A percentile compares a stretch with the other conserved stretches of the same genome.
Evolutionary conservation across 495 filamentous ascomycete genomes (phyloP).

Genomic region (Ramalina intermedia): DNA sequence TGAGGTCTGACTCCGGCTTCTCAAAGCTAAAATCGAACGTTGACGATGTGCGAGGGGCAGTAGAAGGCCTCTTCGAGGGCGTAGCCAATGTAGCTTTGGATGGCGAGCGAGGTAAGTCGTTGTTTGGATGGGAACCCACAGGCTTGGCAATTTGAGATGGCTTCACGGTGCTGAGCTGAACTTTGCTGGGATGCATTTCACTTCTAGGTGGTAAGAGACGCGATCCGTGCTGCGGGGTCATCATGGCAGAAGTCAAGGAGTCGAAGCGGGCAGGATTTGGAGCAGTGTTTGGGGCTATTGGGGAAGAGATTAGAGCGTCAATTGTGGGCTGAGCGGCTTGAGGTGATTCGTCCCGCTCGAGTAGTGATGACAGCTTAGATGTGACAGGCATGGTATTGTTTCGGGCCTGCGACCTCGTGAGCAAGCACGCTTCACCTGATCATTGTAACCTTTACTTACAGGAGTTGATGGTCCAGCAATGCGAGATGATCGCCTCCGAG

Average conservation of each 20-base stretch:
- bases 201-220: conserved; percentile 36
- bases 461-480: too few species aligned
- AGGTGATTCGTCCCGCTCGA: conserved; percentile 27
- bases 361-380: conserved; percentile 25
- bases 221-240: conserved; percentile 32
- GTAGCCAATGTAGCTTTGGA: conserved; percentile 15
- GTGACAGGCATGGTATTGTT: neutral
- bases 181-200: conserved; percentile 71
- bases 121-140: neutral
- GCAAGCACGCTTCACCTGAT: too few species aligned
- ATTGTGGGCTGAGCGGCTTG: conserved; percentile 11
- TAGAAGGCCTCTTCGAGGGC: conserved; percentile 30
- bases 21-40: conserved; percentile 63
- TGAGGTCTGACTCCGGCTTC: conserved; percentile 45
- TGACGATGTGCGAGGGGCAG: conserved; percentile 30
- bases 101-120: neutral
- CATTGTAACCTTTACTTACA: too few species aligned
- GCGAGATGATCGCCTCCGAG: too few species aligned
- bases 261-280: neutral
- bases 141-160: conserved; percentile 25
- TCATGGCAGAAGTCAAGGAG: conserved; percentile 28
- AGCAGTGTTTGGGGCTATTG: conserved; percentile 26
- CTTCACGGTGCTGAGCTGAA: conserved; percentile 53
- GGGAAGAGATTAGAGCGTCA: conserved; percentile 28
- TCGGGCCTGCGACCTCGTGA: too few species aligned